Percentiles rank a stretch among this genome's conserved stretches.
Evolutionary conservation across 176 grass and related monocot species (phyloP).

Genomic region (Olyra latifolia): DNA sequence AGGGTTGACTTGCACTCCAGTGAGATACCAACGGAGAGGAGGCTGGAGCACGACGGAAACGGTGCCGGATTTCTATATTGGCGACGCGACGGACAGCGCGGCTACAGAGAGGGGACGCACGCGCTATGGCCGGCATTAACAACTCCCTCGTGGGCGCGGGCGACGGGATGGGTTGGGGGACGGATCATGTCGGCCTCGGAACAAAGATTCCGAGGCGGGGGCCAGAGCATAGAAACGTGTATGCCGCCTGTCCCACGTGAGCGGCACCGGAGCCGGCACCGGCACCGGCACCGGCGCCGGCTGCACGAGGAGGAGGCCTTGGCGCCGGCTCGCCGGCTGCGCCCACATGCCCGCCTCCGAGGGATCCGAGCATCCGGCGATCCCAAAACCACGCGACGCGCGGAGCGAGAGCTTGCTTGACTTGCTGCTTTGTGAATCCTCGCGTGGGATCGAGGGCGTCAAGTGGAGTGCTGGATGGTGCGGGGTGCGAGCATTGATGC

Average conservation of each 20-base stretch:
- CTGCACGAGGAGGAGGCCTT: no score
- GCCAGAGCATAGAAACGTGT: slow-evolving; percentile 53
- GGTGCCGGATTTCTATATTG: not conserved
- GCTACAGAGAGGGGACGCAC: not conserved
- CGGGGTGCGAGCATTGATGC: slow-evolving; percentile 17
- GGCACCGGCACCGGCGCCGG: no score
- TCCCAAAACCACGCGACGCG: slow-evolving; percentile 6
- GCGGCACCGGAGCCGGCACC: slow-evolving; percentile 25
- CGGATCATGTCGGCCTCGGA: slow-evolving; percentile 40
- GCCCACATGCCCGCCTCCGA: not conserved
- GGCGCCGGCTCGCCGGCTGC: slow-evolving; percentile 61
- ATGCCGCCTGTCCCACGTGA: slow-evolving; percentile 59
- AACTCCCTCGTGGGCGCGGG: not conserved
- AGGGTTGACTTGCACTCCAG: slow-evolving; percentile 31
- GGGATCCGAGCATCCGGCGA: slow-evolving; percentile 35
- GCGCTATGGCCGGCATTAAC: slow-evolving; percentile 3
- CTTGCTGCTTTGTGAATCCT: slow-evolving; percentile 15
- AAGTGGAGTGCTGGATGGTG: not conserved
- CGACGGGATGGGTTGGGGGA: not conserved
- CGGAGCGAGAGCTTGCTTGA: not conserved
- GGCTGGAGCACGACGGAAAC: not conserved
- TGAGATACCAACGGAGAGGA: slow-evolving; percentile 7
- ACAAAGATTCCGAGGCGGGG: slow-evolving; percentile 56
- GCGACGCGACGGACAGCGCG: not conserved
- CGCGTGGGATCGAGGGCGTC: slow-evolving; percentile 14